These are phyloP conservation scores for Pleurotus salmoneostramineus DNA, from an alignment of 768 basidiomycete species.

Conservation along the genomic window DNA sequence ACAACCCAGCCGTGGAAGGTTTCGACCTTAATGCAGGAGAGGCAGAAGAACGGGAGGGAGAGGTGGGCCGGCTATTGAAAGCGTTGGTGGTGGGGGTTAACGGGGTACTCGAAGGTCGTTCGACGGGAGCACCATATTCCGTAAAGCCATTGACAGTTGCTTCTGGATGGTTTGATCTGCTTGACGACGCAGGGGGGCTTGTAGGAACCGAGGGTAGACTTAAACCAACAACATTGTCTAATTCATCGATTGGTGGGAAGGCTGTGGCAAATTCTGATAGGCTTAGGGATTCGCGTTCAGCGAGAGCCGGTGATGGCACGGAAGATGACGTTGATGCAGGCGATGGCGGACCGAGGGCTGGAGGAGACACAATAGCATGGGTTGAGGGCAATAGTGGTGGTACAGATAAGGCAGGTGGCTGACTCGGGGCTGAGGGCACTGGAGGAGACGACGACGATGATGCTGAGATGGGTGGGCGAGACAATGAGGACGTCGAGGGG, in stretches of 20 bases:
- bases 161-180: conserved; percentile 19
- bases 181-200: conserved; percentile 19
- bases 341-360: conserved; percentile 73
- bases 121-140: conserved; percentile 13
- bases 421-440: conserved; percentile 19
- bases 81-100: conserved; percentile 41
- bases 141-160: not conserved
- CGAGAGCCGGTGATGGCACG: conserved; percentile 32
- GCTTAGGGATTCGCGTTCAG: conserved; percentile 22
- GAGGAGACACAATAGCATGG: conserved; percentile 68
- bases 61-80: conserved; percentile 61
- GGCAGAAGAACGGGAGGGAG: conserved; percentile 39
- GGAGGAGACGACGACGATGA: conserved; percentile 18
- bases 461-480: conserved; percentile 18
- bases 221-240: conserved; percentile 53
- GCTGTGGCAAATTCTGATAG: conserved; percentile 57
- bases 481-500: conserved; percentile 16
- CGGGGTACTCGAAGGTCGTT: conserved; percentile 65
- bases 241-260: conserved; percentile 78
- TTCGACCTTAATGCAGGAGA: conserved; percentile 38
- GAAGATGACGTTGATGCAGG: conserved; percentile 68
- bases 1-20: not conserved
- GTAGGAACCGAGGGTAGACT: conserved; percentile 48
- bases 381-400: conserved; percentile 41
- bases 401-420: conserved; percentile 28